phyloP scores from a whole-genome alignment of 1,284 basidiomycete species.

The Malassezia brasiliensis region DNA sequence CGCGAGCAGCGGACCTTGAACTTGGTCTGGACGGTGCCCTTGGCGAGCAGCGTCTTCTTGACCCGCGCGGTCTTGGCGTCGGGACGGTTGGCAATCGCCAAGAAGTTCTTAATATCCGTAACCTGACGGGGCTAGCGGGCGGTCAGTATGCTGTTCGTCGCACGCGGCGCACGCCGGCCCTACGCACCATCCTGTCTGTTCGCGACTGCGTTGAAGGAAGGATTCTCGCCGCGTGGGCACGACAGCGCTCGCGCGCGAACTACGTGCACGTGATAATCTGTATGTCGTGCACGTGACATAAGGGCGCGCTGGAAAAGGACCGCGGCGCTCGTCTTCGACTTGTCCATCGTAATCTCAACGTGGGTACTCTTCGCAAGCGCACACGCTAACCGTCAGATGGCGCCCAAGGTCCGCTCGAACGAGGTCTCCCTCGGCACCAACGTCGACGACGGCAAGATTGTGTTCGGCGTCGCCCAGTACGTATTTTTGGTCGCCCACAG shows the following conservation, averaged over 20 bases:
- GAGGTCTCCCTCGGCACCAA: conserved; percentile 48
- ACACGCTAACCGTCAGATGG: conserved; percentile 31
- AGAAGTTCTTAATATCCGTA: conserved; percentile 96
- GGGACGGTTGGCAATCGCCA: conserved; percentile 79
- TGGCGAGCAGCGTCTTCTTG: conserved; percentile 74
- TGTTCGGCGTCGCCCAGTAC: conserved; percentile 47
- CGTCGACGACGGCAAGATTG: conserved; percentile 48
- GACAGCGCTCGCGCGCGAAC: neutral
- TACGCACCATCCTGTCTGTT: conserved; percentile 15
- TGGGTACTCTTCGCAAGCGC: conserved; percentile 2
- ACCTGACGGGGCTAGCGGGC: conserved; percentile 86
- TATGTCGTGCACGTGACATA: conserved; percentile 10
- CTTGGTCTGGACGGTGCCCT: conserved; percentile 70
- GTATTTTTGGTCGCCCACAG: conserved; percentile 13
- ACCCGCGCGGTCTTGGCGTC: conserved; percentile 78
- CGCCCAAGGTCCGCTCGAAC: conserved; percentile 41
- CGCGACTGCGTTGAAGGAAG: conserved; percentile 13
- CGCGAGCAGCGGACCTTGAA: conserved; percentile 97
- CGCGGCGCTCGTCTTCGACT: conserved; percentile 5
- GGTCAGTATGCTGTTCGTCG: neutral
- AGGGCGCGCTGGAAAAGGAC: conserved; percentile 2
- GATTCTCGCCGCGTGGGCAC: neutral
- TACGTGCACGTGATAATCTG: conserved; percentile 15
- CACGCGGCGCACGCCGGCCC: neutral
- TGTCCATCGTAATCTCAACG: conserved; percentile 16